Evolutionary conservation across 768 basidiomycete species (phyloP).

Genomic region (Boletus tylopilopsis): DNA sequence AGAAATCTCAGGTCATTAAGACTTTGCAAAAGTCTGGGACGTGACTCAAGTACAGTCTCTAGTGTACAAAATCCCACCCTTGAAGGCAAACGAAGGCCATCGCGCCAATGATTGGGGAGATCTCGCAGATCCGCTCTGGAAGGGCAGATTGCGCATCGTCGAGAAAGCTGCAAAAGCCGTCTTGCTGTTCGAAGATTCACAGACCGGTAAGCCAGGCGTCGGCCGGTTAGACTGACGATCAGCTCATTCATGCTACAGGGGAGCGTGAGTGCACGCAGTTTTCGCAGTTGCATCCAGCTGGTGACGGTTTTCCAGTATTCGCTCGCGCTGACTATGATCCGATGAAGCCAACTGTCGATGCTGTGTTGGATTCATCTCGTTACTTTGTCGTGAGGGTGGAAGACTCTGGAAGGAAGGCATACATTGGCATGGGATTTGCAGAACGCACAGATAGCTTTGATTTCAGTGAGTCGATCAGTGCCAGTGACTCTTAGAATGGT

Average conservation of each 20-base stretch:
- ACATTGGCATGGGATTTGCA: conserved; percentile 90
- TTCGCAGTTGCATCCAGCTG: conserved; percentile 9
- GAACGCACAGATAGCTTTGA: conserved; percentile 89
- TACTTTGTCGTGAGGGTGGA: conserved; percentile 94
- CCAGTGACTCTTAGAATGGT: not conserved
- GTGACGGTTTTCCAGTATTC: conserved; percentile 58
- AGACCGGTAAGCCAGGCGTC: conserved; percentile 55
- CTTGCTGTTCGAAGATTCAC: conserved; percentile 76
- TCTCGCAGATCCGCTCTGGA: conserved; percentile 81
- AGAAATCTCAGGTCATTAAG: conserved; percentile 75
- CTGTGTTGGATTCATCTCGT: conserved; percentile 91
- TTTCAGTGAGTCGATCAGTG: conserved; percentile 60
- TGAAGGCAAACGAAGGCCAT: conserved; percentile 85
- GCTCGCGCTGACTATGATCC: conserved; percentile 82
- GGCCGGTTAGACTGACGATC: not conserved
- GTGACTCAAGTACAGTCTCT: conserved; percentile 20
- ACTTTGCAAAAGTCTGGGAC: conserved; percentile 9
- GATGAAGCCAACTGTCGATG: conserved; percentile 80
- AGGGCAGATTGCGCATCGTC: conserved; percentile 81
- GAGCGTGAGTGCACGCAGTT: conserved; percentile 50
- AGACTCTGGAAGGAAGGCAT: conserved; percentile 82
- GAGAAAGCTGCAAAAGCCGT: conserved; percentile 68
- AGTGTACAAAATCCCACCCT: conserved; percentile 92
- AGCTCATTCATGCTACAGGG: conserved; percentile 37
- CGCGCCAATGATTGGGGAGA: conserved; percentile 93